Percentiles rank a stretch among this genome's conserved stretches.
These are phyloP conservation scores for Omphalea diandra DNA, from an alignment of 441 rosid species.

Conservation along the genomic window DNA sequence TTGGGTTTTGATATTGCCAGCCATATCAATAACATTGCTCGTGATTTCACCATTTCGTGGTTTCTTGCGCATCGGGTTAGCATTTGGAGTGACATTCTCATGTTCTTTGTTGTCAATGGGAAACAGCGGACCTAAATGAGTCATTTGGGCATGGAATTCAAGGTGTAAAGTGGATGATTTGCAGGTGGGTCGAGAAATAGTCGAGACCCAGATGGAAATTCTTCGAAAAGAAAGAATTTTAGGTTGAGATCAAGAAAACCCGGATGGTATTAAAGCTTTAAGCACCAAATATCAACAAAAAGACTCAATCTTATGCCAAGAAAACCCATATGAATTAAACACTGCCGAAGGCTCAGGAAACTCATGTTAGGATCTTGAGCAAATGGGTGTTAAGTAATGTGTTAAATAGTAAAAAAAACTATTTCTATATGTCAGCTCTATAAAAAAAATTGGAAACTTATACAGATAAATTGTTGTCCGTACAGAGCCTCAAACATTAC, in stretches of 20 bases:
- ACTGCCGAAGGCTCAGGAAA: background rate
- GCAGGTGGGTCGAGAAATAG: background rate
- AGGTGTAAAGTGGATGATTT: background rate
- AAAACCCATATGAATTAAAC: background rate
- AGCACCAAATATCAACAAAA: background rate
- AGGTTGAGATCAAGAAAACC: background rate
- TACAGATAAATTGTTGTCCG: too few relatives aligned
- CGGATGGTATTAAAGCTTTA: background rate
- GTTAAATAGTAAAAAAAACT: background rate
- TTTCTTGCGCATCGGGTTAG: conserved; percentile 13
- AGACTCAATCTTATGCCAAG: background rate
- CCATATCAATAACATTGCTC: conserved; percentile 2
- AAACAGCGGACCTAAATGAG: background rate
- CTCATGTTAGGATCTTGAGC: background rate
- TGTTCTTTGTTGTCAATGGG: conserved; percentile 14
- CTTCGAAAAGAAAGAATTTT: background rate
- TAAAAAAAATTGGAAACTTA: too few relatives aligned
- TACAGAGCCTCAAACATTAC: too few relatives aligned
- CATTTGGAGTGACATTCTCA: conserved; percentile 2
- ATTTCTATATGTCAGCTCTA: too few relatives aligned
- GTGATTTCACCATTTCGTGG: conserved; percentile 4
- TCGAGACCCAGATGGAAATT: conserved; percentile 3
- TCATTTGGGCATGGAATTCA: conserved; percentile 1
- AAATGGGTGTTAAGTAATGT: background rate
- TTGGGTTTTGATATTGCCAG: conserved; percentile 12